Conservation (phyloP, 768 basidiomycete species). For the Mycena leptocephala region DNA sequence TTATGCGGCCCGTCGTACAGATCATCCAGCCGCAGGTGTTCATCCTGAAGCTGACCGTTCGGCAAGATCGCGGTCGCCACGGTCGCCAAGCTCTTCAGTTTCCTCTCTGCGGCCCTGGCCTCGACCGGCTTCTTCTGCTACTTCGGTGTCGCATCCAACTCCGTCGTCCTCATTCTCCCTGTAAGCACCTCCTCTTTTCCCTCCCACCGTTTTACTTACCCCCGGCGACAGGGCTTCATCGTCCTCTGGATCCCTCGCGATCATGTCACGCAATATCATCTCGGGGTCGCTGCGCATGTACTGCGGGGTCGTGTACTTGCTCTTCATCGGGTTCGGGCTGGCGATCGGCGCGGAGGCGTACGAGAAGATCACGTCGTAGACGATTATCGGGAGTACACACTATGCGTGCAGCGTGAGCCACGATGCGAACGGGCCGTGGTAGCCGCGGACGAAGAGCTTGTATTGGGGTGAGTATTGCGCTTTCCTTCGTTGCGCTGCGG, state of each 20-base stretch:
- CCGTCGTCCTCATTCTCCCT: too few species aligned
- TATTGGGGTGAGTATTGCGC: conserved; percentile 76
- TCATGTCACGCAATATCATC: conserved; percentile 86
- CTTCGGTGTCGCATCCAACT: conserved; percentile 82
- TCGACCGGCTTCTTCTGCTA: conserved; percentile 82
- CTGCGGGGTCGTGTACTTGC: conserved; percentile 84
- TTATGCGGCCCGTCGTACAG: conserved; percentile 87
- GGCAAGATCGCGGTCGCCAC: conserved; percentile 80
- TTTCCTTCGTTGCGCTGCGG: background rate
- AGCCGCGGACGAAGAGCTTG: conserved; percentile 76
- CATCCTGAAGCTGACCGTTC: conserved; percentile 76
- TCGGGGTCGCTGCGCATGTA: conserved; percentile 89
- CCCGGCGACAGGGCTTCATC: conserved; percentile 66
- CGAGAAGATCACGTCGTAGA: too few species aligned
- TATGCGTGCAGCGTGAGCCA: conserved; percentile 75
- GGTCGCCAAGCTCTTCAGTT: conserved; percentile 85
- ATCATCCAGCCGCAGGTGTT: conserved; percentile 89
- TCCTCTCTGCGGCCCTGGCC: conserved; percentile 83
- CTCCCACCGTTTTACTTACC: conserved; percentile 34
- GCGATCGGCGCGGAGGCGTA: too few species aligned
- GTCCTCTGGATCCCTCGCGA: conserved; percentile 84
- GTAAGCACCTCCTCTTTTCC: background rate
- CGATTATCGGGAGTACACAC: conserved; percentile 69
- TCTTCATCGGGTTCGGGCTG: too few species aligned
- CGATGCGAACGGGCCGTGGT: conserved; percentile 77